Base-by-base conservation (phyloP, 768 basidiomycete genomes). In the Rhizopogon vulgaris region DNA sequence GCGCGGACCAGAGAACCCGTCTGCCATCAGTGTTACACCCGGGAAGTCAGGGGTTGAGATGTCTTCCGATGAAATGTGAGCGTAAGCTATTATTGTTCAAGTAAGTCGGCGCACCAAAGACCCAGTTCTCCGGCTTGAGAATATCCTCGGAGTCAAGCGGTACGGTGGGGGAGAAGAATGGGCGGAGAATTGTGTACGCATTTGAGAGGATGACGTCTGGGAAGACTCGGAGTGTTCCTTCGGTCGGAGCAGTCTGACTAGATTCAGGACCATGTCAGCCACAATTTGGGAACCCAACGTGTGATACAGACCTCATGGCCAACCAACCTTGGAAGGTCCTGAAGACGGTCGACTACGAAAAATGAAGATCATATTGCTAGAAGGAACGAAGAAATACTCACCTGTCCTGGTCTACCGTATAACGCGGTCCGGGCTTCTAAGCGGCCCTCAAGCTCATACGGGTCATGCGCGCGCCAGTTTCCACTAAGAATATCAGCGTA, bases 321-420 rank as follows among this genome's bases (percentile, higher is more conserved):
- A 86, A 64, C 87, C 87, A 90, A 15, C 87, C 87, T 60, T 89
- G 87, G 71, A 83, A 90, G 2, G 83, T 80, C 50, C 79, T 71
- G 60, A 83, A 80, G 6, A 81, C 71, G 50, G 65, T 79, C 24
- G 77, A 73, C 65, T 78, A 14, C 32, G 11, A 43, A 48, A 53
- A 34, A 51, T 53, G 25, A 45, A 24, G n/a, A 51, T 22, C 27
- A 48, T n/a, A 17, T 17, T 14, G 17, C 14, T 39, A 8, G 12
- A 18, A 10, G n/a, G 18, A 27, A 3, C 12, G 5, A 25, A 47
- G 34, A 2, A 61, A 63, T 39, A 54, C 45, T 17, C 10, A 74
- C 78, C 67, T 80, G 81, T 52, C 72, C 75, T 3, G 76, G 73
- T 14, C 76, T 72, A 39, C 80, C 75, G 65, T 90, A 89, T 52